These are phyloP conservation scores for Arthrobotrys musiformis DNA, from an alignment of 2,329 filamentous ascomycete species.

Conservation along the genomic window DNA sequence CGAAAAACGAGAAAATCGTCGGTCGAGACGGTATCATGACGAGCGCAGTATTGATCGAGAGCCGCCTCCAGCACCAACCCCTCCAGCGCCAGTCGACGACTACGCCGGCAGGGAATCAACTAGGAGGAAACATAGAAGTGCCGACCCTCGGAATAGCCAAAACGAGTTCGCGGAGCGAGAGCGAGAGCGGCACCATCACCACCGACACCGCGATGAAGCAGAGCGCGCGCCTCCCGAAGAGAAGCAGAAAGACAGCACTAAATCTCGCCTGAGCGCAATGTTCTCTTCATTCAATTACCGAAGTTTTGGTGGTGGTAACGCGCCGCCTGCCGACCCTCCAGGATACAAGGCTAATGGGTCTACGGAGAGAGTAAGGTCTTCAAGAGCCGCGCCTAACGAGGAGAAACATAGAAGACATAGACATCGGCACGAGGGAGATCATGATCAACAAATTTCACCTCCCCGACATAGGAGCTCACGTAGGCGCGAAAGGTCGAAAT, in stretches of 20 bases:
- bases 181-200: slow-evolving; percentile 35
- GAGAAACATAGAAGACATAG: slow-evolving; percentile 33
- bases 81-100: slow-evolving; percentile 13
- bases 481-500: slow-evolving; percentile 37
- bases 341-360: slow-evolving; percentile 35
- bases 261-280: slow-evolving; percentile 44
- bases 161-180: slow-evolving; percentile 40
- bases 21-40: slow-evolving; percentile 36
- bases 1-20: slow-evolving; percentile 66
- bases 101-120: slow-evolving; percentile 14
- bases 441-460: slow-evolving; percentile 24
- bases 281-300: slow-evolving; percentile 41
- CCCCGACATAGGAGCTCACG: slow-evolving; percentile 41
- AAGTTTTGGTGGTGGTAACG: slow-evolving; percentile 28
- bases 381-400: slow-evolving; percentile 12
- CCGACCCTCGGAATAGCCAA: slow-evolving; percentile 30
- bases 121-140: slow-evolving; percentile 38
- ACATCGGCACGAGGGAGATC: slow-evolving; percentile 32
- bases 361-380: slow-evolving; percentile 16
- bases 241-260: slow-evolving; percentile 45
- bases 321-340: slow-evolving; percentile 7
- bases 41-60: slow-evolving; percentile 25
- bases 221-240: slow-evolving; percentile 22
- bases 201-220: slow-evolving; percentile 35
- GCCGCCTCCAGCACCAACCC: background rate